These are phyloP conservation scores for Curvularia spicifera DNA, from an alignment of 2,329 filamentous ascomycete genomes.

Conservation along the genomic window DNA sequence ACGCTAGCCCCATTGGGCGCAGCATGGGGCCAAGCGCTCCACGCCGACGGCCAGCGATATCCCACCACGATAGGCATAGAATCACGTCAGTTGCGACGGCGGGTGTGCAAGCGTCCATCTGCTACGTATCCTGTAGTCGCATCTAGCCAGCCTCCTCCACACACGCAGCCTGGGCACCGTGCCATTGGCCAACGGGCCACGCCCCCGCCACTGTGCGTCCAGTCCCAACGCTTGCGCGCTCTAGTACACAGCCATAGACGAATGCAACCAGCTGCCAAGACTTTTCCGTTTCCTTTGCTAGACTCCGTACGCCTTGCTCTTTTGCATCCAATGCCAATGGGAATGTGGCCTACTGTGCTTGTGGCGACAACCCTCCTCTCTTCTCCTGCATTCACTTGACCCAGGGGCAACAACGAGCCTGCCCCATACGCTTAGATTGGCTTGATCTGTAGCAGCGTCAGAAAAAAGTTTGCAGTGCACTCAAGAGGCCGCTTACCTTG, in stretches of 20 bases:
- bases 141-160: neutral
- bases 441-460: conserved; percentile 63
- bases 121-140: no score
- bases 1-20: conserved; percentile 34
- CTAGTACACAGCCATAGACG: neutral
- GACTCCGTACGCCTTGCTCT: conserved; percentile 6
- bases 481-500: conserved; percentile 64
- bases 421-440: conserved; percentile 62
- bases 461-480: neutral
- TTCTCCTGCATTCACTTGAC: neutral
- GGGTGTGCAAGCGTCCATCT: neutral
- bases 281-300: neutral
- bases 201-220: neutral
- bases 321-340: neutral
- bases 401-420: neutral
- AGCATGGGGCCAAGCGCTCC: conserved; percentile 11
- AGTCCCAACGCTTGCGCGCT: neutral
- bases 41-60: conserved; percentile 1
- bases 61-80: neutral
- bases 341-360: conserved; percentile 4
- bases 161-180: neutral
- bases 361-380: neutral
- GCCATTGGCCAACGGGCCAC: neutral
- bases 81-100: neutral
- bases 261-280: neutral